phyloP scores from a whole-genome alignment of 192 early-diverging fungal genomes.

The Coemansia sp. region DNA sequence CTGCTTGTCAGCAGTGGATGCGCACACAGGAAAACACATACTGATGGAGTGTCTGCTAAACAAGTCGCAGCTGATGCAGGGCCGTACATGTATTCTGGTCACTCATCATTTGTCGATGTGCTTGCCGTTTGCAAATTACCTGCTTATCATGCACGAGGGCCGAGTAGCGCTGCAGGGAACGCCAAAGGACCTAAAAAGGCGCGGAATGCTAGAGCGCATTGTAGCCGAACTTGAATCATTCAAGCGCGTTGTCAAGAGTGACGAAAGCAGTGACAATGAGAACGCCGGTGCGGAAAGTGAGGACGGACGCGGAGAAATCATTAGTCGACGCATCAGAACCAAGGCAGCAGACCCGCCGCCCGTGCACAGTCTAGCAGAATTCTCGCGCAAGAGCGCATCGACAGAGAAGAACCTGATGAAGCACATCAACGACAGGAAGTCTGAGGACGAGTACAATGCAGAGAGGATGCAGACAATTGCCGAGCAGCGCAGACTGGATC shows the following conservation, averaged over 20 bases:
- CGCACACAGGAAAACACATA: conserved; percentile 85
- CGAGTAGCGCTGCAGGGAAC: conserved; percentile 56
- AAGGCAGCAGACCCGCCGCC: background rate
- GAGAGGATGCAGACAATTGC: conserved; percentile 27
- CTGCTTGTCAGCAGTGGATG: conserved; percentile 89
- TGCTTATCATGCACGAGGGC: conserved; percentile 70
- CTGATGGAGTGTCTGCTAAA: conserved; percentile 76
- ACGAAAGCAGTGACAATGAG: conserved; percentile 16
- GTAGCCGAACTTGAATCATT: conserved; percentile 21
- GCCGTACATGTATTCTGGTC: conserved; percentile 80
- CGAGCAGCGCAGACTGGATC: conserved; percentile 40
- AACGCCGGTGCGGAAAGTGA: conserved; percentile 10
- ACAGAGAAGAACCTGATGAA: conserved; percentile 22
- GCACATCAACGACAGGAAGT: conserved; percentile 13
- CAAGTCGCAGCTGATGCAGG: conserved; percentile 58
- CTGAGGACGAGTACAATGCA: conserved; percentile 33
- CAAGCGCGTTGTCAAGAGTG: background rate
- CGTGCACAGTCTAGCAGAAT: conserved; percentile 46
- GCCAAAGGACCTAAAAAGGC: conserved; percentile 47
- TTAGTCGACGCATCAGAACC: background rate
- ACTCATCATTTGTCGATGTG: conserved; percentile 77
- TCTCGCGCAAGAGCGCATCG: background rate
- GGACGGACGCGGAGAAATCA: background rate
- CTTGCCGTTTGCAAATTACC: conserved; percentile 51
- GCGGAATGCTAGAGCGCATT: conserved; percentile 31